Evolutionary conservation across 2,329 filamentous ascomycete genomes (phyloP).

Genomic region (Pyricularia grisea): DNA sequence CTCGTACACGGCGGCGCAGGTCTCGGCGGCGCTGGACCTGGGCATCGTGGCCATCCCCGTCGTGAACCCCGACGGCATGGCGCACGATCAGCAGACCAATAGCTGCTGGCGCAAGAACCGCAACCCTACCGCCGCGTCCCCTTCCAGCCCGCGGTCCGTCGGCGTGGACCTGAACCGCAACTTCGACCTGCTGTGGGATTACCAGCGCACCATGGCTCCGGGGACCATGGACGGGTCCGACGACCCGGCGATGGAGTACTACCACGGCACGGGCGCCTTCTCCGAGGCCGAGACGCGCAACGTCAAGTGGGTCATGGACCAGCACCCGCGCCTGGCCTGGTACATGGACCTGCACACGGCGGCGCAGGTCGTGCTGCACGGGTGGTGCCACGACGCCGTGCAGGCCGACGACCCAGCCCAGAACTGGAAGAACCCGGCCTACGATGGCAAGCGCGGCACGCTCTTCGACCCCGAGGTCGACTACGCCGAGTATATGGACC

Average conservation of each 20-base stretch:
- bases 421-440: conserved; percentile 43
- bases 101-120: conserved; percentile 49
- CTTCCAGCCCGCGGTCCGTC: conserved; percentile 19
- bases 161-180: conserved; percentile 48
- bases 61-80: conserved; percentile 44
- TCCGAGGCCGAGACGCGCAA: conserved; percentile 49
- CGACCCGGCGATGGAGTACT: conserved; percentile 36
- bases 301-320: conserved; percentile 41
- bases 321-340: conserved; percentile 40
- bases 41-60: conserved; percentile 44
- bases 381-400: conserved; percentile 46
- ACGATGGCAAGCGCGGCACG: conserved; percentile 30
- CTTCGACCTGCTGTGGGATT: conserved; percentile 50
- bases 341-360: conserved; percentile 50
- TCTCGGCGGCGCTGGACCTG: conserved; percentile 37
- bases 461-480: background rate
- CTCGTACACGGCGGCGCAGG: conserved; percentile 40
- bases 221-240: conserved; percentile 18
- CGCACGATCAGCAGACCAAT: conserved; percentile 38
- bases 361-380: conserved; percentile 41
- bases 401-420: conserved; percentile 33
- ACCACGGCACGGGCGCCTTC: conserved; percentile 38
- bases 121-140: conserved; percentile 27
- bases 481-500: conserved; percentile 36
- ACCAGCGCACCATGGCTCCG: conserved; percentile 29